phyloP scores from a whole-genome alignment of 1,139 yeast genomes.

The Sugiyamaella sp. region DNA sequence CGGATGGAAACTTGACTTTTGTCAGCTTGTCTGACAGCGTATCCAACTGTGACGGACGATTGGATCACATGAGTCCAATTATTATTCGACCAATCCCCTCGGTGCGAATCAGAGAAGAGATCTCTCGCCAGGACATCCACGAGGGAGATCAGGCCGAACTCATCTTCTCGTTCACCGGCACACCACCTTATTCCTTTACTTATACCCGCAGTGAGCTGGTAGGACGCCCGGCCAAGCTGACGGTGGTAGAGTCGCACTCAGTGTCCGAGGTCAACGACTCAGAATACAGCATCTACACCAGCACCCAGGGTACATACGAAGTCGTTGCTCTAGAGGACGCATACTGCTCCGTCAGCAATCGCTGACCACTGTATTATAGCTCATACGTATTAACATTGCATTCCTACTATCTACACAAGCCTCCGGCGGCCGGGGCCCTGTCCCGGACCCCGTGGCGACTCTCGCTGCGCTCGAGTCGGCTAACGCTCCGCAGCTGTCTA shows the following conservation, averaged over 20 bases:
- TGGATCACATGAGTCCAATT: constrained; percentile 53
- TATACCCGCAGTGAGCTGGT: constrained; percentile 55
- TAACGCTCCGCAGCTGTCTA: too few relatives aligned
- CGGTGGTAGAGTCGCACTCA: constrained; percentile 75
- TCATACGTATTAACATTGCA: constrained; percentile 1
- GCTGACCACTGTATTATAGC: constrained; percentile 4
- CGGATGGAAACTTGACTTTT: constrained; percentile 74
- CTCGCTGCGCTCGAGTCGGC: constrained; percentile 3
- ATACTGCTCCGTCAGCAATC: constrained; percentile 56
- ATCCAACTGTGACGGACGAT: constrained; percentile 69
- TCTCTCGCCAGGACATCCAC: constrained; percentile 76
- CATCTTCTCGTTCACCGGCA: constrained; percentile 56
- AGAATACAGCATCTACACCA: constrained; percentile 72
- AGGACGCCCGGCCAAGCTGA: constrained; percentile 44
- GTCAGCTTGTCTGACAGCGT: constrained; percentile 74
- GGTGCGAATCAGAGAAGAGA: constrained; percentile 84
- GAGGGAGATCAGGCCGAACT: constrained; percentile 65
- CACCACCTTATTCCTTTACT: constrained; percentile 55
- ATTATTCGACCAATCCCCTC: constrained; percentile 82
- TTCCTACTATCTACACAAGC: background rate
- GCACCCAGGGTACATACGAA: constrained; percentile 91
- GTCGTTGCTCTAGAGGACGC: constrained; percentile 86
- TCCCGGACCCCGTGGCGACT: constrained; percentile 1
- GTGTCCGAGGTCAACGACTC: constrained; percentile 68
- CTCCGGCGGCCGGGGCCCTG: background rate